Percentiles rank a stretch among this genome's conserved stretches.
These are phyloP conservation scores for Chimonanthus salicifolius DNA, from an alignment of 164 flowering plant species.

Conservation along the genomic window DNA sequence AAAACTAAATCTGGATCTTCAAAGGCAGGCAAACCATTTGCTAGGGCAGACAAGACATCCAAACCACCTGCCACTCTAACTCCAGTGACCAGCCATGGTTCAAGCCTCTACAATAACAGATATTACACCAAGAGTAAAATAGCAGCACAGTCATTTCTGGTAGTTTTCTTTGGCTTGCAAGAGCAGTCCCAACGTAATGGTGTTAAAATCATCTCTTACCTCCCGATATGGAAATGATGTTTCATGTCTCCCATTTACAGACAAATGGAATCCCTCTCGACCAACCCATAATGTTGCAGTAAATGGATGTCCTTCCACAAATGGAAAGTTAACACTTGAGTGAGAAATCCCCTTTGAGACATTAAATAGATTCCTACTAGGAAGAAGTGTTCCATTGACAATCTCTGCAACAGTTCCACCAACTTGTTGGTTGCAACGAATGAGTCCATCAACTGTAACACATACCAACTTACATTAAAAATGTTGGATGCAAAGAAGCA, in stretches of 20 bases:
- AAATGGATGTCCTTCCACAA: conserved; percentile 64
- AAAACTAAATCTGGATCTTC: conserved; percentile 51
- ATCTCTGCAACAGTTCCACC: conserved; percentile 37
- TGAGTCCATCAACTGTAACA: conserved; percentile 74
- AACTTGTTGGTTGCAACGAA: conserved; percentile 58
- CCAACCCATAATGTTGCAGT: conserved; percentile 87
- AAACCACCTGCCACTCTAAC: conserved; percentile 57
- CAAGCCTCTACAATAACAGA: conserved; percentile 61
- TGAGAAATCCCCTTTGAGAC: conserved; percentile 35
- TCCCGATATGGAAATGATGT: conserved; percentile 81
- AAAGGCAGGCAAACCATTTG: conserved; percentile 67
- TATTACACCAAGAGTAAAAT: neutral
- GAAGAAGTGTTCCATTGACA: conserved; percentile 29
- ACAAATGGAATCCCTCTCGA: conserved; percentile 86
- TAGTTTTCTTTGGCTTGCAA: neutral
- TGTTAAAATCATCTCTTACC: conserved; percentile 39
- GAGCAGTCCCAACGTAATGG: conserved; percentile 5
- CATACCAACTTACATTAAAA: conserved; percentile 11
- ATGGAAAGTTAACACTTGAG: conserved; percentile 56
- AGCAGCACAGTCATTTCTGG: neutral
- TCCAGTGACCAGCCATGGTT: conserved; percentile 71
- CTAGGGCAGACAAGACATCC: conserved; percentile 55
- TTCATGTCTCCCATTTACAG: conserved; percentile 90
- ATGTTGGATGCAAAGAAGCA: neutral
- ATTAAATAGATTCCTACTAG: conserved; percentile 23